Conservation (phyloP, 306 rosid genomes). For the Vigna hirtella region DNA sequence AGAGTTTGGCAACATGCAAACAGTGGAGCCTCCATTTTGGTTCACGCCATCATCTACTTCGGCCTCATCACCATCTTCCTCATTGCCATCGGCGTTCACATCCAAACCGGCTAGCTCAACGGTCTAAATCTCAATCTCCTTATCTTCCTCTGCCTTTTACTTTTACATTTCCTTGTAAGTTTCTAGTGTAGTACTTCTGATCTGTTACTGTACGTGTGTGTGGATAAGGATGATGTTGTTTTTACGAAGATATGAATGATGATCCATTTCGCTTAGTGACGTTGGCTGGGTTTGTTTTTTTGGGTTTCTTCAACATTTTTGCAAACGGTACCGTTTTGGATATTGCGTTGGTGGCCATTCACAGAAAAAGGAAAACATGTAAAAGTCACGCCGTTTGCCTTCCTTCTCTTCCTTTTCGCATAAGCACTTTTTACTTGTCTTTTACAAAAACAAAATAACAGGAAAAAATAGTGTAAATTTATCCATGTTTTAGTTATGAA, state of each 20-base stretch:
- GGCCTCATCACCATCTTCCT: slow-evolving; percentile 87
- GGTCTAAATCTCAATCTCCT: not conserved
- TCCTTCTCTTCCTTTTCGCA: too few relatives aligned
- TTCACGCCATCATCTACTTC: slow-evolving; percentile 78
- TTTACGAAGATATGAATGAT: not conserved
- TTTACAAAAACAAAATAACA: too few relatives aligned
- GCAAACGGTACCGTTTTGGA: not conserved
- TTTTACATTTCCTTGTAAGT: not conserved
- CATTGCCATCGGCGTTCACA: slow-evolving; percentile 75
- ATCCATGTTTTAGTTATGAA: too few relatives aligned
- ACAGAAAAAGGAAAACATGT: too few relatives aligned
- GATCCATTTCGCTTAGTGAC: not conserved
- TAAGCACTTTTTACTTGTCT: too few relatives aligned
- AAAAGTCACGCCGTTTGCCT: too few relatives aligned
- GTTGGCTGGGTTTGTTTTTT: too few relatives aligned
- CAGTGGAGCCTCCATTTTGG: slow-evolving; percentile 74
- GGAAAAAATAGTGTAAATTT: too few relatives aligned
- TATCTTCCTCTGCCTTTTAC: not conserved
- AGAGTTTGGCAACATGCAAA: slow-evolving; percentile 82
- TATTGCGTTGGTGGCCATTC: too few relatives aligned
- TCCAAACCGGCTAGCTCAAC: slow-evolving; percentile 59
- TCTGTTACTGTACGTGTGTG: too few relatives aligned
- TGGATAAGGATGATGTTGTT: not conserved
- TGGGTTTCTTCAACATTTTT: not conserved
- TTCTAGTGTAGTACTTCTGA: not conserved